Base-by-base conservation (phyloP, 768 basidiomycete species). In the Rhodotorula toruloides region DNA sequence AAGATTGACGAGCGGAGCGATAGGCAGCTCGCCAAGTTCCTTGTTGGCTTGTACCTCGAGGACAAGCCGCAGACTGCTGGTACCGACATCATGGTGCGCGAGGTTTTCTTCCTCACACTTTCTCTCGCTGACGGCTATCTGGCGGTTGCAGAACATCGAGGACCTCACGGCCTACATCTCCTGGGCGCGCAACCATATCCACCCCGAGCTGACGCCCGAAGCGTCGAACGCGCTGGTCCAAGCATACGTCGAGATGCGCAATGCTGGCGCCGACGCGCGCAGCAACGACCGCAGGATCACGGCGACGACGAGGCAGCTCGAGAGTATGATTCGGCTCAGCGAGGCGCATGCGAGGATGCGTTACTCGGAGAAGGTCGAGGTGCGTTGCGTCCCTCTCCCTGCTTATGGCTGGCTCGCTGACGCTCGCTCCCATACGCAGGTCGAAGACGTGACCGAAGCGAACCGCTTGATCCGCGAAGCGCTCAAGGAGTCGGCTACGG, bases 281-380 rank as follows among this genome's bases (percentile, higher is more conserved):
- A 84, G 85, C 2, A 84, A 84, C 65, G 94, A 98, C 78, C 90
- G 90, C 76, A 86, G 94, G 19, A 99, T 99, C 77, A 99, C 96
- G 0, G 96, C 96, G 1, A 98, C 96, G 39, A 98, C 96, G 0
- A 85, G 96, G 54, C 94, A 99, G 77, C 84, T 99, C 22, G 96
- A 99, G 78, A 89, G 87, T 72, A 90, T 99, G 85, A 96, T 99
- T 74, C 72, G 75, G 10, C 84, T 99, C 34, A 87, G 89, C 0
- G 96, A 99, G 78, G 96, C 89, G 1, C 96, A 99, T 76, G 93
- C 96, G 8, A 84, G 93, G 39, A 97, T 98, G 96, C 84, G 92
- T 1, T 88, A 96, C 77, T 88, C 87, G 27, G 82, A 85, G n/a
- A 83, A 83, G 58, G 94, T 99, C 44, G 90, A 93, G 75, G 79